Evolutionary conservation across 139 green algal genomes (phyloP), one percentile per base, ranked within the genome.

Genomic region (Chlamydomonas schloesseri): DNA sequence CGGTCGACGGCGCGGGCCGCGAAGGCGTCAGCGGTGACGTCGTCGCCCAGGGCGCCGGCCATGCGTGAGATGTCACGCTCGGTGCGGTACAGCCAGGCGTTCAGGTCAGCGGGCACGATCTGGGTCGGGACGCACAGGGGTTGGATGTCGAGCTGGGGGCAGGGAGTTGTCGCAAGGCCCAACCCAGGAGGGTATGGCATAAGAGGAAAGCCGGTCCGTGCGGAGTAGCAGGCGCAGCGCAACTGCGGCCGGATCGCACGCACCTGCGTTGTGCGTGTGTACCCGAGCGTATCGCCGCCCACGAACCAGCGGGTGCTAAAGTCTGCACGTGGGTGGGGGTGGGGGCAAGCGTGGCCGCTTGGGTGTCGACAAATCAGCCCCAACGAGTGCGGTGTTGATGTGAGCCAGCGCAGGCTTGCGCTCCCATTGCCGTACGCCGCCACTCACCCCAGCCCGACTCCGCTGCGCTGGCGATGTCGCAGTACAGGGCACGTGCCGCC

Each of bases 21-120:
- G 47, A 36, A 87, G 53, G 31, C 36, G 53, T 71, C n/a, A 9
- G 13, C 37, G 6, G 76, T 47, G n/a, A 10, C 84, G 29, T 88
- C 17, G 34, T 76, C 73, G 0, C 76, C 77, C 1, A 94, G 90
- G 60, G 94, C 77, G 14, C 31, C 29, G 0, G 92, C 87, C n/a
- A 96, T 90, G 78, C 89, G 88, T 3, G 50, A 53, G 33, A 85
- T 85, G 68, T 85, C 79, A 1, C 88, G 87, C 81, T 96, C 92
- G 74, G 92, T 81, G 37, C 88, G 87, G 50, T 93, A 94, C 67
- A 99, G 87, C 64, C 95, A 96, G 11, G 93, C 94, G 87, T 99
- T 99, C 21, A 99, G 93, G 85, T 99, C 97, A 0, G 90, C 94
- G 13, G 97, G 97, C 3, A 98, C 58, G n/a, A 99, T 89, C 31